Evolutionary conservation across 176 grass and related monocot species (phyloP), one percentile per base, ranked within the genome.

Genomic region (Poa pratensis): DNA sequence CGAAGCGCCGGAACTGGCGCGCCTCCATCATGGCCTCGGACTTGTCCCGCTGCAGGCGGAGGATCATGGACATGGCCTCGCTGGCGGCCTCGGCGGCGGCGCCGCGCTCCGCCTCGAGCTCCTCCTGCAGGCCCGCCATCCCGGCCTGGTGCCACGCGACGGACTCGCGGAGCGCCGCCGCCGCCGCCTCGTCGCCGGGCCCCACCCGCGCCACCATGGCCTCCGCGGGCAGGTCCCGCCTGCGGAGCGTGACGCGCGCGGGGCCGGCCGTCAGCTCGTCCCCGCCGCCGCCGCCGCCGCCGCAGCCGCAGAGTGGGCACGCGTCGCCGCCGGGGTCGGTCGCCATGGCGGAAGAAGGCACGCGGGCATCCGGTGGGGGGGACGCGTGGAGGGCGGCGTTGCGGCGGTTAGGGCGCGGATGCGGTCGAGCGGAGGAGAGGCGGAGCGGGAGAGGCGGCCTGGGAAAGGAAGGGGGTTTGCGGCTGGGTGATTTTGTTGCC

Each of bases 31-130:
- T 86, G 62, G 86, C 86, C 81, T 97, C 94, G 1, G 94, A 87
- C 84, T 94, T 97, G 28, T 97, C 92, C 9, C 90, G 83, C 88
- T 97, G 92, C 69, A 97, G 88, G 40, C 94, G 92, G 39, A 91
- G 75, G 80, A 97, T 97, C 94, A 97, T 97, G 1, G 86, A 91
- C 90, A 94, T 94, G 73, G 94, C 88, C 84, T 92, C 94, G 54
- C 52, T 77, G 3, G 94, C 90, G 13, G 94, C 92, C 3, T 88
- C 89, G 13, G 86, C 90, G 0, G 90, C 76, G 0, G 94, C 94
- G 7, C 75, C 86, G 4, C 90, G 90, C 84, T 94, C 94, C 2
- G 88, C 88, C 79, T 94, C 94, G 16, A 97, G 94, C 79, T 97
- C 94, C 45, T 60, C 65, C 2, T 83, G 80, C 69, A 97, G 86